These are phyloP conservation scores for Petunia secreta DNA, from an alignment of 257 asterid genomes.

Conservation along the genomic window DNA sequence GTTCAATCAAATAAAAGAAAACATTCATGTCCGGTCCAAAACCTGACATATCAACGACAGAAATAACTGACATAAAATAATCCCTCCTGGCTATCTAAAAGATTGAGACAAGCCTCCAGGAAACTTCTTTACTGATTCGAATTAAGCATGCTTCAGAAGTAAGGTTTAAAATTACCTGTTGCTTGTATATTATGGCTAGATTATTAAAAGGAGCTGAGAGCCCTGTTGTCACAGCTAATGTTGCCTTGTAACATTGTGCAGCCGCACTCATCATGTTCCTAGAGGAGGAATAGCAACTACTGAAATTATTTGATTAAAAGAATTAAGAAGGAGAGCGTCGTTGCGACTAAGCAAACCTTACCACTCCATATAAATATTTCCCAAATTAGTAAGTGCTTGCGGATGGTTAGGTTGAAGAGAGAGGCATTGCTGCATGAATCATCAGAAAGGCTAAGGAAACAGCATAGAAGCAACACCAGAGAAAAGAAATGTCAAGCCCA, in stretches of 20 bases:
- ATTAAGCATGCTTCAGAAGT: slow-evolving; percentile 20
- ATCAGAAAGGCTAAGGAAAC: slow-evolving; percentile 16
- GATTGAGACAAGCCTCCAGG: slow-evolving; percentile 23
- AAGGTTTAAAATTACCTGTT: slow-evolving; percentile 59
- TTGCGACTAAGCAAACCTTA: slow-evolving; percentile 39
- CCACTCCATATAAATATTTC: slow-evolving; percentile 99
- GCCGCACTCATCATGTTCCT: slow-evolving; percentile 98
- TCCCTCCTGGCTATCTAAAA: not conserved
- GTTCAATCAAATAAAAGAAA: slow-evolving; percentile 19
- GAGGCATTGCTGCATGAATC: slow-evolving; percentile 80
- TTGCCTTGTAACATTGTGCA: slow-evolving; percentile 94
- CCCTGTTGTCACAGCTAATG: slow-evolving; percentile 86
- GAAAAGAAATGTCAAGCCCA: slow-evolving; percentile 25
- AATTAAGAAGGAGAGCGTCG: not conserved
- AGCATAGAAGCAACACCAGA: slow-evolving; percentile 25
- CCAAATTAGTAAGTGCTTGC: slow-evolving; percentile 97
- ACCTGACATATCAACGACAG: not conserved
- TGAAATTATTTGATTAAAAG: slow-evolving; percentile 28
- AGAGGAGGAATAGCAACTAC: slow-evolving; percentile 27
- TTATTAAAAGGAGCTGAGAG: slow-evolving; percentile 96
- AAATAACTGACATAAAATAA: not conserved
- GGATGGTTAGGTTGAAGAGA: slow-evolving; percentile 95
- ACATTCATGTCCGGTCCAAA: not conserved
- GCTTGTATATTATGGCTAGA: slow-evolving; percentile 92
- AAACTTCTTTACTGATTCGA: slow-evolving; percentile 6